phyloP scores from a whole-genome alignment of 2,329 filamentous ascomycete species.

The Hypoxylon sp. region DNA sequence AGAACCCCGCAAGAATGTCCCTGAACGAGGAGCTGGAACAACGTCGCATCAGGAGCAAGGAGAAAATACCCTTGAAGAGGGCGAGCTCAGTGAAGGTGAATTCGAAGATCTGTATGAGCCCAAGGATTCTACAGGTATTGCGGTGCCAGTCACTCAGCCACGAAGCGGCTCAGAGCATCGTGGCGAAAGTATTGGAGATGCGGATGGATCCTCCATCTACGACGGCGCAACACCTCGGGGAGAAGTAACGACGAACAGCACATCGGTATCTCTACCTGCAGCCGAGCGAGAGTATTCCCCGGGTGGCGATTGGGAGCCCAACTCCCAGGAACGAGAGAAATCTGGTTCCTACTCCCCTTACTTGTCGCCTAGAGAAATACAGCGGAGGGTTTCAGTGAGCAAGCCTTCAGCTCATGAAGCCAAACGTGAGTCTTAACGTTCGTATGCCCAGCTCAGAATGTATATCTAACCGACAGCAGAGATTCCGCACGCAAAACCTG shows the following conservation, averaged over 20 bases:
- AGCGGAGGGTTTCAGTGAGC: conserved; percentile 40
- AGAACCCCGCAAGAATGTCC: background rate
- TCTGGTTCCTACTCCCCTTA: conserved; percentile 62
- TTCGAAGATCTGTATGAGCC: conserved; percentile 65
- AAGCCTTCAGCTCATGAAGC: conserved; percentile 31
- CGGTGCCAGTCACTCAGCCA: conserved; percentile 8
- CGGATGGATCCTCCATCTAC: conserved; percentile 47
- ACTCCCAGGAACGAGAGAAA: conserved; percentile 51
- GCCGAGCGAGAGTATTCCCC: conserved; percentile 39
- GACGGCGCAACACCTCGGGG: conserved; percentile 40
- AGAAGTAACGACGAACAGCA: conserved; percentile 35
- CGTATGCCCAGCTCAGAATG: background rate
- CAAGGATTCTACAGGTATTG: conserved; percentile 23
- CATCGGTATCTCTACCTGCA: conserved; percentile 33
- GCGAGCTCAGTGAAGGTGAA: conserved; percentile 77
- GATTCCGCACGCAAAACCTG: background rate
- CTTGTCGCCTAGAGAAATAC: conserved; percentile 58
- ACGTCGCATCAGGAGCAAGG: conserved; percentile 1
- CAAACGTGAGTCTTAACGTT: conserved; percentile 36
- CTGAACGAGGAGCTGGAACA: background rate
- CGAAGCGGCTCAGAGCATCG: conserved; percentile 31
- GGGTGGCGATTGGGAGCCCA: conserved; percentile 41
- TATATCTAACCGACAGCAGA: conserved; percentile 24
- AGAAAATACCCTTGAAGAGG: conserved; percentile 65
- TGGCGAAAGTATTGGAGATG: conserved; percentile 41